phyloP scores from a whole-genome alignment of 2,329 filamentous ascomycete genomes.

The Simplicillium aogashimaense region DNA sequence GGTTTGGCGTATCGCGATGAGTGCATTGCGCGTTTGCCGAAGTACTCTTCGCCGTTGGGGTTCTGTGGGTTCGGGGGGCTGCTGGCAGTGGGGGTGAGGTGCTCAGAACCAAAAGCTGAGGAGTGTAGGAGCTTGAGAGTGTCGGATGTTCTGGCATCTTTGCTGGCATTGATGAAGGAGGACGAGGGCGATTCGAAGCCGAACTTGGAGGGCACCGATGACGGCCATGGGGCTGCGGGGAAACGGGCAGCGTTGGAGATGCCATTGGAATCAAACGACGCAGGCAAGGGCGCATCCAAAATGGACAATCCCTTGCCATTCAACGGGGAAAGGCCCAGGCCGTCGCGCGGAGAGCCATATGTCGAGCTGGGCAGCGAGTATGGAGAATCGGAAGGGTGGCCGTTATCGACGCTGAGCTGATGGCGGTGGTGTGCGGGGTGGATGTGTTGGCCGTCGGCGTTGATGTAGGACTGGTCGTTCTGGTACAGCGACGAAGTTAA shows the following conservation, averaged over 20 bases:
- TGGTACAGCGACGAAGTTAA: slow-evolving; percentile 50
- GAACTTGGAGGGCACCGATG: slow-evolving; percentile 87
- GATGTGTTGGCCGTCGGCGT: slow-evolving; percentile 30
- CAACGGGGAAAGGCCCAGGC: slow-evolving; percentile 71
- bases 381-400: slow-evolving; percentile 46
- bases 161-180: slow-evolving; percentile 50
- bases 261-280: slow-evolving; percentile 93
- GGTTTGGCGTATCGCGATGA: slow-evolving; percentile 59
- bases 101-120: slow-evolving; percentile 59
- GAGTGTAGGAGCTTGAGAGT: slow-evolving; percentile 54
- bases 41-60: slow-evolving; percentile 46
- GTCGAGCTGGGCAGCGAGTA: slow-evolving; percentile 44
- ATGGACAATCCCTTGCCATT: slow-evolving; percentile 70
- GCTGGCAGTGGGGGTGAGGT: slow-evolving; percentile 41
- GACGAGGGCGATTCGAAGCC: slow-evolving; percentile 77
- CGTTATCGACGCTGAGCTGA: slow-evolving; percentile 44
- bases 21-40: slow-evolving; percentile 63
- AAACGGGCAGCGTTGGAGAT: slow-evolving; percentile 86
- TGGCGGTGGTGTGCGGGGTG: slow-evolving; percentile 21
- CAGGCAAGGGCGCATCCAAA: slow-evolving; percentile 82
- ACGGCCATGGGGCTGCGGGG: slow-evolving; percentile 68
- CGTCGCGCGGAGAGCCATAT: slow-evolving; percentile 79
- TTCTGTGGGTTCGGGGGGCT: slow-evolving; percentile 42
- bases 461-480: slow-evolving; percentile 29
- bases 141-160: slow-evolving; percentile 51